Evolutionary conservation across 116 monocot species (phyloP).

Genomic region (Trichopus zeylanicus): DNA sequence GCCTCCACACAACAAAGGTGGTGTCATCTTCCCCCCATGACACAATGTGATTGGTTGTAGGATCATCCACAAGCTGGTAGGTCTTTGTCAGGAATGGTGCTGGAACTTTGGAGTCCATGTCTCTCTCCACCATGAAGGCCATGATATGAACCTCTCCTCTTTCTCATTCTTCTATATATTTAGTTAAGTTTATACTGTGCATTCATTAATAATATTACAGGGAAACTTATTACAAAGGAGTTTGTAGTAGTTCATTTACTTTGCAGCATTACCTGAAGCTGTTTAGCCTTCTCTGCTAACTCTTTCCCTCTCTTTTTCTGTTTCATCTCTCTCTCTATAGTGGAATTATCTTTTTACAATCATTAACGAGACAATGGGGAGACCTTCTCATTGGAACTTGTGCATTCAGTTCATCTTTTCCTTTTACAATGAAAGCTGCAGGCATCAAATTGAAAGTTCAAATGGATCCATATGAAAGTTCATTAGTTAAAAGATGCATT

Average conservation of each 20-base stretch:
- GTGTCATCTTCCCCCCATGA: constrained; percentile 75
- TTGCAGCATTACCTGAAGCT: constrained; percentile 12
- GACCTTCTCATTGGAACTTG: constrained; percentile 24
- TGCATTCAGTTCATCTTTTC: constrained; percentile 5
- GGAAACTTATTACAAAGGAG: constrained; percentile 2
- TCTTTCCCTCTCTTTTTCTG: constrained; percentile 6
- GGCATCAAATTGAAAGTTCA: no score
- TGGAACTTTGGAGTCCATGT: constrained; percentile 51
- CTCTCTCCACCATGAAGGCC: constrained; percentile 60
- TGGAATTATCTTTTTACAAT: constrained; percentile 15
- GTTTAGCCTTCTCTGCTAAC: constrained; percentile 6
- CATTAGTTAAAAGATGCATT: no score
- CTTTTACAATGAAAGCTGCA: no score
- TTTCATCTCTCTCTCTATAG: no score
- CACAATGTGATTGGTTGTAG: constrained; percentile 73
- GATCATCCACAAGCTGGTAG: constrained; percentile 79
- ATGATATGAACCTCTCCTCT: constrained; percentile 14
- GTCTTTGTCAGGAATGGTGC: constrained; percentile 81
- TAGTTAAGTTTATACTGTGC: no score
- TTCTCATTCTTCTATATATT: constrained; percentile 15
- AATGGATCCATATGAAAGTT: no score
- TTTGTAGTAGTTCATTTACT: constrained; percentile 14
- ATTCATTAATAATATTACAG: background rate
- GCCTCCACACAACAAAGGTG: constrained; percentile 82
- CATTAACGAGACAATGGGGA: constrained; percentile 20